Evolutionary conservation across 257 asterid genomes (phyloP), one percentile per base, ranked within the genome.

Genomic region (Fraxinus quadrangulata): DNA sequence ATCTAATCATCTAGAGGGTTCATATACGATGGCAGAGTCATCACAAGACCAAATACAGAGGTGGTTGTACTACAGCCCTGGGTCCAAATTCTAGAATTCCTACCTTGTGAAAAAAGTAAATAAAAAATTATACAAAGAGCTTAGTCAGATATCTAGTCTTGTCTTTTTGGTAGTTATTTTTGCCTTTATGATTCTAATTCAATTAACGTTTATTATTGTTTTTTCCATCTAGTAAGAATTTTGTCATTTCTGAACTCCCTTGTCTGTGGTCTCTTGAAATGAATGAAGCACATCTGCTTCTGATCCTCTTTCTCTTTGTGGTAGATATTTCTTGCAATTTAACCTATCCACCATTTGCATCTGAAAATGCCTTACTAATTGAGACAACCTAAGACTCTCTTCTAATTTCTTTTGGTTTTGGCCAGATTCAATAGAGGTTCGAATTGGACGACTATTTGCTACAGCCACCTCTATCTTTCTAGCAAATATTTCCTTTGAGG

Each of bases 381-480:
- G 49, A 54, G 61, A 69, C 71, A 71, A 71, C 71, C 59, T 71
- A 75, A 71, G 54, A 63, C 54, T 26, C 77, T 78, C 16, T 40
- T 71, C 63, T 82, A 71, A 81, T 42, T 36, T 80, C 33, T 61
- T 36, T 79, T 75, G 56, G 75, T 33, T 31, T 85, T 87, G 85
- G 79, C 61, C 97, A 96, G 99, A 92, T 72, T 84, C 87, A 74
- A 77, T 96, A 73, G 93, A 86, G 86, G 91, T 74, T 78, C 92
- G 88, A 79, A 81, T 93, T 75, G 90, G 75, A 89, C 80, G 83
- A 63, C 83, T 96, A 49, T 90, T 96, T 89, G 85, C 89, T 84
- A 92, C 89, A 80, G 90, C 89, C 24, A 80, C 95, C 77, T 93
- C 97, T 74, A 79, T 83, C 77, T 74, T 82, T 84, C 87, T 93